Evolutionary conservation across 129 eudicot genomes (phyloP), one percentile per base, ranked within the genome.

Genomic region (Logfia minima): DNA sequence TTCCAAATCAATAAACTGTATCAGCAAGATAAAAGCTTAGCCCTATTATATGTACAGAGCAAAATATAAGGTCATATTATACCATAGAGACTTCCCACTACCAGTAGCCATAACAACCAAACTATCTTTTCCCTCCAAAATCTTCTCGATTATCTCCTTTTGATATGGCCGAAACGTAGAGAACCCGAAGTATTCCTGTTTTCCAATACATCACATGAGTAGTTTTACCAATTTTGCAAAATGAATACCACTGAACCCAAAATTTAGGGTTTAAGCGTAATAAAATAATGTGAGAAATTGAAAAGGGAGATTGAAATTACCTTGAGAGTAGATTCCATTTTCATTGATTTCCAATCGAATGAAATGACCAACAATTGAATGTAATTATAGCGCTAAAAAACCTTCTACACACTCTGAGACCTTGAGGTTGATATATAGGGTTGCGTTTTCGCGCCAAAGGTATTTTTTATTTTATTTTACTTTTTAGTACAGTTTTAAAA

Each of bases 21-120:
- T 8, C 67, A 68, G 32, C n/a, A 48, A 48, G 13, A 48, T 48
- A 3, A 48, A 32, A 32, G 5, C 35, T 32, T 52, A 52, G 31
- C 16, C 21, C 39, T 45, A 39, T 10, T 71, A 16, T 58, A 11
- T 13, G 61, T 17, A 28, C 21, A 59, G 3, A 43, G 3, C 52
- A 3, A 13, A 4, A 39, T 43, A 55, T 23, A 74, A 3, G 43
- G 14, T 41, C 14, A 37, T 59, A 29, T 9, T 6, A 63, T 82
- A 93, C 98, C 98, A 93, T 75, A 93, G 41, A 2, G 98, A 93
- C 71, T 93, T 93, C 88, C 98, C 98, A 79, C 98, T 88, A 13
- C 98, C 98, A 23, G 98, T 93, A 79, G 98, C 96, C 98, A 93
- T 93, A 28, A 93, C 95, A 31, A 90, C 98, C 73, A 93, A 79